Conservation (phyloP, 495 filamentous ascomycete genomes). For the Xylaria sp. region DNA sequence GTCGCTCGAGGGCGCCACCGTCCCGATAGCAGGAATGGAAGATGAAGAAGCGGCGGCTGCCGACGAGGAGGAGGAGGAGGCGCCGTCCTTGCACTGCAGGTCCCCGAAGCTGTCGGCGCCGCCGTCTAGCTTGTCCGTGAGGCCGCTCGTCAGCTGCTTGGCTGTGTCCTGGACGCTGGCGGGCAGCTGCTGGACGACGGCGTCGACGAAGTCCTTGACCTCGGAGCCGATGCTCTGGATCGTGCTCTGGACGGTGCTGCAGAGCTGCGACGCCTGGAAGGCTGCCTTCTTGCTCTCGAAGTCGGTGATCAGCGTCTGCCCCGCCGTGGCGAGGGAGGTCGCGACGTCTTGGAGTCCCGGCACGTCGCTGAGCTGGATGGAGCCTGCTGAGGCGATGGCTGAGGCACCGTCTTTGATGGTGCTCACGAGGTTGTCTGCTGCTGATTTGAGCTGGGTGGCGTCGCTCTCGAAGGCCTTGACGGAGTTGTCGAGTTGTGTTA, state of each 20-base stretch:
- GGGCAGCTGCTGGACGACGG: conserved; percentile 47
- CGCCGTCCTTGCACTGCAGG: conserved; percentile 32
- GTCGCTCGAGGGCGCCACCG: conserved; percentile 23
- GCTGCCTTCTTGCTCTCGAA: conserved; percentile 45
- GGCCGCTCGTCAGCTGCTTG: conserved; percentile 38
- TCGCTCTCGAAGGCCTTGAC: conserved; percentile 47
- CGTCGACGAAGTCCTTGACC: conserved; percentile 42
- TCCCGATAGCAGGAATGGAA: background rate
- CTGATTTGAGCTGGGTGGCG: conserved; percentile 39
- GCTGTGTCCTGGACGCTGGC: conserved; percentile 37
- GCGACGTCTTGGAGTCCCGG: conserved; percentile 44
- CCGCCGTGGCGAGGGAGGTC: conserved; percentile 42
- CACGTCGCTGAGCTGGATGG: conserved; percentile 43
- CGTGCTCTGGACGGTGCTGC: conserved; percentile 35
- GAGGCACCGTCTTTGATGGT: conserved; percentile 44
- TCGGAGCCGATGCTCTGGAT: conserved; percentile 44
- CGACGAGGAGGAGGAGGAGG: conserved; percentile 32
- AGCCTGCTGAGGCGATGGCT: conserved; percentile 32
- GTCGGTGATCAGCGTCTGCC: conserved; percentile 41
- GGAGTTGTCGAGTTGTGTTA: conserved; percentile 45
- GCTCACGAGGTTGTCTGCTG: conserved; percentile 44
- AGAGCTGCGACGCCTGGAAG: conserved; percentile 45
- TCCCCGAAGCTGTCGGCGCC: conserved; percentile 24
- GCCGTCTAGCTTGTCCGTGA: conserved; percentile 46
- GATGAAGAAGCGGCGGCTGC: conserved; percentile 10